phyloP scores from a whole-genome alignment of 2,329 filamentous ascomycete species.

The Penicillium oxalicum region DNA sequence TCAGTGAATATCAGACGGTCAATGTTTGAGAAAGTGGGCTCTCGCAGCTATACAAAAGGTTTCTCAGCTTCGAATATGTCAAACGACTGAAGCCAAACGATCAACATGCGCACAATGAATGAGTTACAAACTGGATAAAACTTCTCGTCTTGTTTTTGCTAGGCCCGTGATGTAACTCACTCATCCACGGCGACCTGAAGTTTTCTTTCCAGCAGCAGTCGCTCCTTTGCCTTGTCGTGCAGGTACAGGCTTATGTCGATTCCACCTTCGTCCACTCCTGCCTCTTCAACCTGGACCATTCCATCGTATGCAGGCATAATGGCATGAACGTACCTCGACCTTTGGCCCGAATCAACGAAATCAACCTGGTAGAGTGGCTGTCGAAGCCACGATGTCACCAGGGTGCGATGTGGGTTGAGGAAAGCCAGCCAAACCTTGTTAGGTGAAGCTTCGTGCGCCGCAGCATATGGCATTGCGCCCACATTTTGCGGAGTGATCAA shows the following conservation, averaged over 20 bases:
- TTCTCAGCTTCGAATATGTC: no score
- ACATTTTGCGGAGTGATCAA: background rate
- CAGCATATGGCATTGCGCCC: background rate
- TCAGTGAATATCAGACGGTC: no score
- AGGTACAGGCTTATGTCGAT: background rate
- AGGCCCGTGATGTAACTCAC: background rate
- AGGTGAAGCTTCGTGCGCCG: background rate
- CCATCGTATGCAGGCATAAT: background rate
- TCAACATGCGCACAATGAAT: no score
- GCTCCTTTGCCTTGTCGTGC: background rate
- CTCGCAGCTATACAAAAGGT: no score
- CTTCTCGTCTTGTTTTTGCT: no score
- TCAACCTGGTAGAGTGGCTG: background rate
- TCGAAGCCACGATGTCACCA: slow-evolving; percentile 1
- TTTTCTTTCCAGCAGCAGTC: background rate
- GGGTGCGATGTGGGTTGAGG: background rate
- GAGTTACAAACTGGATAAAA: no score
- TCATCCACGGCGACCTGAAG: background rate
- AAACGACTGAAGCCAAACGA: no score
- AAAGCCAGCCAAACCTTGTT: background rate
- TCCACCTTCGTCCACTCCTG: background rate
- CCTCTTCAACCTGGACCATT: background rate
- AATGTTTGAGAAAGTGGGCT: no score
- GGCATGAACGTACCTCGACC: background rate
- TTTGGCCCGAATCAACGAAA: background rate